A percentile compares a stretch with the other conserved stretches of the same genome.
phyloP scores from a whole-genome alignment of 1,284 basidiomycete genomes.

The Peniophora sp. region DNA sequence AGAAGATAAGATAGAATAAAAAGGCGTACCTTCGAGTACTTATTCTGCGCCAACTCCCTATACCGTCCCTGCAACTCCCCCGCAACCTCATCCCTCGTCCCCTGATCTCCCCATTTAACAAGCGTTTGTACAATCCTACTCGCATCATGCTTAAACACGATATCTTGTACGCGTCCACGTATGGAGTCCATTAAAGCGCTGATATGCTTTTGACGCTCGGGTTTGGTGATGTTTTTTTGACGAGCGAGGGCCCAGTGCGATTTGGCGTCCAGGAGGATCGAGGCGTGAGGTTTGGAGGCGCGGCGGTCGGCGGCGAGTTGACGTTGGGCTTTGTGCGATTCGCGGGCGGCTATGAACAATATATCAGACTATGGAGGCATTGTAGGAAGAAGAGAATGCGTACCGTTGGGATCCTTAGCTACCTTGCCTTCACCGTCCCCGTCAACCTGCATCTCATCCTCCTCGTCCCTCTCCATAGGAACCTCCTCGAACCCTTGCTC shows the following conservation, averaged over 20 bases:
- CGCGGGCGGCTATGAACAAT: slow-evolving; percentile 37
- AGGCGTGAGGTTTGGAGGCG: slow-evolving; percentile 73
- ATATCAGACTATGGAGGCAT: not conserved
- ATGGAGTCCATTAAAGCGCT: slow-evolving; percentile 65
- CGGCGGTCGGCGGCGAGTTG: slow-evolving; percentile 54
- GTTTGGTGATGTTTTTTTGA: slow-evolving; percentile 60
- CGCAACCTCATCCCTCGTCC: slow-evolving; percentile 73
- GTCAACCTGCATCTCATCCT: slow-evolving; percentile 15
- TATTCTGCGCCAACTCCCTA: slow-evolving; percentile 71
- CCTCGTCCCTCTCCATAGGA: slow-evolving; percentile 14
- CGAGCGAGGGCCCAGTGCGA: slow-evolving; percentile 76
- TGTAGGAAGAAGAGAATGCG: slow-evolving; percentile 11
- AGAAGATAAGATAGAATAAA: not conserved
- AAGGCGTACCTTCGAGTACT: slow-evolving; percentile 74
- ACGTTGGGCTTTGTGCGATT: slow-evolving; percentile 64
- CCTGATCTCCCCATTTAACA: slow-evolving; percentile 77
- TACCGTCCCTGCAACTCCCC: slow-evolving; percentile 75
- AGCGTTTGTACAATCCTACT: slow-evolving; percentile 83
- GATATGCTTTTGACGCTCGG: slow-evolving; percentile 72
- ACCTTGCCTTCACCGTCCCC: slow-evolving; percentile 2
- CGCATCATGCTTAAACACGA: slow-evolving; percentile 86
- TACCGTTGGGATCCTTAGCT: slow-evolving; percentile 50
- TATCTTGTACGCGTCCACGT: slow-evolving; percentile 73
- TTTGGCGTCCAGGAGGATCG: slow-evolving; percentile 68
- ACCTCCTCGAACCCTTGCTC: slow-evolving; percentile 12